Conservation (phyloP, 192 early-diverging fungal species). For the Rhizophagus sp. region DNA sequence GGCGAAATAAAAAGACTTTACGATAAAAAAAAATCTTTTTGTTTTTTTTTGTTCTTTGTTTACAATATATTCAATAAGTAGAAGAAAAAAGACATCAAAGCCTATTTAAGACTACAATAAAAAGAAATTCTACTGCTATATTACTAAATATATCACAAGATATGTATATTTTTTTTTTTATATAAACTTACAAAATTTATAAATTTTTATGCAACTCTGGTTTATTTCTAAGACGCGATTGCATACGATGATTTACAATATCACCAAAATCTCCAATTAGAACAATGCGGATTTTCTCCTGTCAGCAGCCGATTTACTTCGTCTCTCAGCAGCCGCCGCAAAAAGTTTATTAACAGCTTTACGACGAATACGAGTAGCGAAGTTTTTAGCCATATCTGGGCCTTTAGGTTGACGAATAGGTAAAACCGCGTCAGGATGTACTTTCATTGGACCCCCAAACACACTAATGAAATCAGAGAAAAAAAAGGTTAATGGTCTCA, state of each 20-base stretch:
- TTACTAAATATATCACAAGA: neutral
- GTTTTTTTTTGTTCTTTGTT: too few relatives aligned
- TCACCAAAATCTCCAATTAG: neutral
- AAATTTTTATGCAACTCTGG: neutral
- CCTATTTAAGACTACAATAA: neutral
- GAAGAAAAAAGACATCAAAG: neutral
- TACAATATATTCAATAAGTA: neutral
- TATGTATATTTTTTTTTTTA: neutral
- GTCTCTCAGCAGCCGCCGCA: slow-evolving; percentile 27
- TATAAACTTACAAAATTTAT: slow-evolving; percentile 2
- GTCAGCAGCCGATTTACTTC: slow-evolving; percentile 30
- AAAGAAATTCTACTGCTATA: neutral
- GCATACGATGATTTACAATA: neutral
- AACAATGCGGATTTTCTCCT: slow-evolving; percentile 33
- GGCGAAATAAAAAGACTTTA: neutral
- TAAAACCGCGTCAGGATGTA: slow-evolving; percentile 27
- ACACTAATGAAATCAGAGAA: slow-evolving; percentile 6
- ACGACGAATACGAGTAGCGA: slow-evolving; percentile 32
- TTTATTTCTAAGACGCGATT: neutral
- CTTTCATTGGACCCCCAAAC: slow-evolving; percentile 28
- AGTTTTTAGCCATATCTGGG: slow-evolving; percentile 29
- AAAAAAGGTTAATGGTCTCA: neutral
- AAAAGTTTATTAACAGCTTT: slow-evolving; percentile 31
- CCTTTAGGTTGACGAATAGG: slow-evolving; percentile 33
- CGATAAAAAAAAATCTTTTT: slow-evolving; percentile 1